Conservation (phyloP, 495 filamentous ascomycete species). For the Xylaria grammica region DNA sequence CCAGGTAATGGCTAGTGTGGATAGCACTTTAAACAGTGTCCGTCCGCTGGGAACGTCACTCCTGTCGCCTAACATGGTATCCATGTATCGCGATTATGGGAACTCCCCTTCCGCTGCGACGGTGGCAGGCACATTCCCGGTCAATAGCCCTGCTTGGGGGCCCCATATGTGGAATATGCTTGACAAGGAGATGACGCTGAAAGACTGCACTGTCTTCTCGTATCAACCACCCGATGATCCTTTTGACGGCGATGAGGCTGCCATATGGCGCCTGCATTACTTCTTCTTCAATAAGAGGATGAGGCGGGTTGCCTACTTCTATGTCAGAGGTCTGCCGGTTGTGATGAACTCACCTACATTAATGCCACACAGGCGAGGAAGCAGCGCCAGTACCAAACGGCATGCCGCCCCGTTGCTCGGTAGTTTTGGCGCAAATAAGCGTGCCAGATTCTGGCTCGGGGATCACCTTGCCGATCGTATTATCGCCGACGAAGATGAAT, state of each 20-base stretch:
- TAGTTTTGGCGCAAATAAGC: constrained; percentile 59
- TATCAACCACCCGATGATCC: constrained; percentile 85
- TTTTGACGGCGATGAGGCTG: constrained; percentile 86
- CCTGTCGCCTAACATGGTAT: constrained; percentile 28
- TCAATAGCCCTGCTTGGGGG: constrained; percentile 66
- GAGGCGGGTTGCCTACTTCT: constrained; percentile 95
- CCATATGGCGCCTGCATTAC: constrained; percentile 94
- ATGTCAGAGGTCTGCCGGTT: constrained; percentile 82
- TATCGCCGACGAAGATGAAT: constrained; percentile 48
- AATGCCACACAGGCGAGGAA: constrained; percentile 33
- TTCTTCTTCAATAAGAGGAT: constrained; percentile 95
- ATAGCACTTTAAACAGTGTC: constrained; percentile 83
- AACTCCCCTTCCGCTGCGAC: constrained; percentile 37
- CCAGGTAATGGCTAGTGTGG: constrained; percentile 80
- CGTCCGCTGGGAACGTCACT: constrained; percentile 60
- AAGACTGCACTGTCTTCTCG: constrained; percentile 82
- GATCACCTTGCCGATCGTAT: constrained; percentile 57
- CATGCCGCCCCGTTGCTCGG: constrained; percentile 36
- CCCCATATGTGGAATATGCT: constrained; percentile 88
- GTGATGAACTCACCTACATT: constrained; percentile 72
- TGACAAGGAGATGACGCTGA: constrained; percentile 88
- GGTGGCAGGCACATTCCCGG: constrained; percentile 31
- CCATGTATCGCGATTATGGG: constrained; percentile 31
- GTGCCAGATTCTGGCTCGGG: constrained; percentile 83
- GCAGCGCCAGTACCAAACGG: constrained; percentile 45